Evolutionary conservation across 2,329 filamentous ascomycete species (phyloP).

Genomic region (Penicillium sp.): DNA sequence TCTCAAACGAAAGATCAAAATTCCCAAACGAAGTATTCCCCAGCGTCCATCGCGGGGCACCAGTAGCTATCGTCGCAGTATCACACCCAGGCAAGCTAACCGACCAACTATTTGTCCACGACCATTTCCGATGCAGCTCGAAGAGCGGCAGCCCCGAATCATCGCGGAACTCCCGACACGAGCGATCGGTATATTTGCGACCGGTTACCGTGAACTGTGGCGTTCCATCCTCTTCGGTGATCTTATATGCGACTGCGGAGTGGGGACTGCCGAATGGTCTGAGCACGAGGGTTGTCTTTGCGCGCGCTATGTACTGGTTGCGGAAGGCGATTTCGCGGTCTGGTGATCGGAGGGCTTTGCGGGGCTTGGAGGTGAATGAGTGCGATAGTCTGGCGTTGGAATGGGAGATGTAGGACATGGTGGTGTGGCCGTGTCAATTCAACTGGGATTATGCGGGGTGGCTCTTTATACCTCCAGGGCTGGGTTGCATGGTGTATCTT

Average conservation of each 20-base stretch:
- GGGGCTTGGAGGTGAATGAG: slow-evolving; percentile 10
- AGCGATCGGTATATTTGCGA: slow-evolving; percentile 23
- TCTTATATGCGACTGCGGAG: slow-evolving; percentile 19
- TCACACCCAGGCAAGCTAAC: slow-evolving; percentile 16
- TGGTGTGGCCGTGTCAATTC: neutral
- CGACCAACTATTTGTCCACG: slow-evolving; percentile 12
- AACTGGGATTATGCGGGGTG: neutral
- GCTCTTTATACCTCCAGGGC: neutral
- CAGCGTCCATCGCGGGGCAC: slow-evolving; percentile 7
- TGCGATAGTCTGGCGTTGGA: slow-evolving; percentile 19
- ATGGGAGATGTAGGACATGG: slow-evolving; percentile 20
- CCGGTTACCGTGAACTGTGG: slow-evolving; percentile 24
- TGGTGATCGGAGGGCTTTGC: slow-evolving; percentile 19
- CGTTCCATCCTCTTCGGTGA: slow-evolving; percentile 18
- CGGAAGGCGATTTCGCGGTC: slow-evolving; percentile 23
- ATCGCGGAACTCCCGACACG: slow-evolving; percentile 28
- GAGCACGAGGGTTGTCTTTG: slow-evolving; percentile 19
- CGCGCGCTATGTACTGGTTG: slow-evolving; percentile 16
- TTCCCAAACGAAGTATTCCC: slow-evolving; percentile 7
- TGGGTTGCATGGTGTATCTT: neutral
- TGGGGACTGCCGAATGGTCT: slow-evolving; percentile 15
- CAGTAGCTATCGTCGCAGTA: slow-evolving; percentile 10
- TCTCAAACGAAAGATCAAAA: slow-evolving; percentile 13
- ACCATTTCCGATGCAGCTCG: slow-evolving; percentile 22
- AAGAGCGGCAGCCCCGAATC: slow-evolving; percentile 27